Evolutionary conservation across 805 yeast genomes (phyloP).

Genomic region (Candida dajiaensis): DNA sequence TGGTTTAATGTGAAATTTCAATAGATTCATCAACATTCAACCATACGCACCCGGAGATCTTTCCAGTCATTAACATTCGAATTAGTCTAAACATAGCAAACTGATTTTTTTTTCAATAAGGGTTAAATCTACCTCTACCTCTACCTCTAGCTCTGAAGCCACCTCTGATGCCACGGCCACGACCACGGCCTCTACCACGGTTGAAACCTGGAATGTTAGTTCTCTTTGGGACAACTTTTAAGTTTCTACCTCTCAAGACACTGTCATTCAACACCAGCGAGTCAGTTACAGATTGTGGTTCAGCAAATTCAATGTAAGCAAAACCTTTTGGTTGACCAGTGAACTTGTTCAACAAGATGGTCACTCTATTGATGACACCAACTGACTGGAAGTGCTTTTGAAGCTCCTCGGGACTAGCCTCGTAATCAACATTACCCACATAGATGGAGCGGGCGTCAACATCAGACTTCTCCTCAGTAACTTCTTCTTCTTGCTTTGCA

Average conservation of each 20-base stretch:
- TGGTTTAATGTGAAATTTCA: no score
- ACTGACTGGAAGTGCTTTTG: conserved; percentile 65
- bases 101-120: conserved; percentile 28
- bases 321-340: conserved; percentile 84
- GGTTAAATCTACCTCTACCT: conserved; percentile 38
- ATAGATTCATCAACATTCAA: no score
- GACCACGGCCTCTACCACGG: conserved; percentile 41
- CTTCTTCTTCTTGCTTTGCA: conserved; percentile 35
- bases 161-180: conserved; percentile 40
- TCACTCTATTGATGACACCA: conserved; percentile 75
- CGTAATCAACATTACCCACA: conserved; percentile 83
- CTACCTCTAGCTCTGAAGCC: conserved; percentile 39
- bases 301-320: conserved; percentile 83
- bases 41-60: not conserved
- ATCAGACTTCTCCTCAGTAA: conserved; percentile 48
- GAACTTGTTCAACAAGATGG: conserved; percentile 63
- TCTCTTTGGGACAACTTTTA: conserved; percentile 73
- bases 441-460: conserved; percentile 73
- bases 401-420: conserved; percentile 70
- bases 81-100: not conserved
- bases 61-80: not conserved
- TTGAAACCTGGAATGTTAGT: conserved; percentile 74
- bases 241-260: conserved; percentile 58
- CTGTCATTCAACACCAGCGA: conserved; percentile 66
- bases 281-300: conserved; percentile 51